Base-by-base conservation (phyloP, 371 early-diverging fungal genomes). In the Actinomortierella wolfii region DNA sequence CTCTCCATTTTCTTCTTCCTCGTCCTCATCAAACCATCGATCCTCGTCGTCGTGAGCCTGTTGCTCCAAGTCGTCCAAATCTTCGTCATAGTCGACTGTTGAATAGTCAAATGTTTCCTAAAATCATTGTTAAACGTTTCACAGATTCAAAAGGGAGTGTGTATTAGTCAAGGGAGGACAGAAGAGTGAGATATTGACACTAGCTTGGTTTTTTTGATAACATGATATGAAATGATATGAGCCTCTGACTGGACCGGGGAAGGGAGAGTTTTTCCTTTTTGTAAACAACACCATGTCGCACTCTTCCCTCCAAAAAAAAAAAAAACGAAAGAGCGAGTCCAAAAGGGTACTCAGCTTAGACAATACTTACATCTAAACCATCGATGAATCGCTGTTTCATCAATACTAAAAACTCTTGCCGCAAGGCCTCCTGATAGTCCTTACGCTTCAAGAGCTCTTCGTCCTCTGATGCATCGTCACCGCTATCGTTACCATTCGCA, bases 51-150 rank as follows among this genome's bases (percentile, higher is more conserved):
- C 74, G 45, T 67, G 60, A 13, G 51, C 54, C 23, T 67, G 64
- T 26, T 73, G 74, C 14, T 73, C 74, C 20, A 73, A 34, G 48
- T 73, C 74, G 50, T 73, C 74, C 74, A 73, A 45, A n/a, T 57
- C 54, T 28, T 73, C 74, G 24, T 73, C 57, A 54, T 63, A 73
- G 43, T 73, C 74, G 6, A 73, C 61, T 28, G 53, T 14, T 6
- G 74, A 73, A 40, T 73, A 73, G 26, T 73, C 74, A 60, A 73
- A 73, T 6, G 52, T 54, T 6, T 21, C 15, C 54, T 54, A 43
- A 20, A n/a, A 17, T 34, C 11, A n/a, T n/a, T n/a, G 11, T 34
- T 11, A 34, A 34, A 34, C 11, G 34, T 34, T 6, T 34, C 34
- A 34, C 34, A 34, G 11, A 34, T 6, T 11, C 34, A 4, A 4